Evolutionary conservation across 225 moss, liverwort and hornwort species (phyloP), one percentile per base, ranked within the genome.

Genomic region (Lunularia cruciata): DNA sequence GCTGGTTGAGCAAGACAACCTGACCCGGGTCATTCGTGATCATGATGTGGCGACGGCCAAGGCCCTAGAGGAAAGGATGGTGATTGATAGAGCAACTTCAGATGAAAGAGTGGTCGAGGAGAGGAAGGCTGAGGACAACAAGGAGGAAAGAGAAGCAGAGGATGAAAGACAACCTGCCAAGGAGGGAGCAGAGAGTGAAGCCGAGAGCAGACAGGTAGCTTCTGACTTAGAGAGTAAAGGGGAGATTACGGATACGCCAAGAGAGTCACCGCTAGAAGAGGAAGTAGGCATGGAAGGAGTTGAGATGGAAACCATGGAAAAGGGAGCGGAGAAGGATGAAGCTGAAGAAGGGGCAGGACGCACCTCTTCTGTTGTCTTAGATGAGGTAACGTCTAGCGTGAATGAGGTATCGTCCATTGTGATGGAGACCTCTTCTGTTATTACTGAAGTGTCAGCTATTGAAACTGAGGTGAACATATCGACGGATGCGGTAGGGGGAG

Each of bases 1-100:
- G 40, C 76, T 88, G 55, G 85, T 88, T 71, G 91, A 91, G 88
- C 77, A 85, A 72, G 89, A 95, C 58, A 89, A 88, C 65, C 60
- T 95, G 70, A 60, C 65, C 22, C 57, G 57, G 49, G 20, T 70
- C 6, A 74, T 74, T 27, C 57, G 37, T n/a, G 64, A 70, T 31
- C 65, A 60, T 71, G 70, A 74, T 47, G 27, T 65, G 47, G 65
- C 65, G 2, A 47, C 52, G 34, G 34, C 37, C 37, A 67, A 28
- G 27, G 31, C 27, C 28, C 26, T 27, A 0, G 65, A 65, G 47
- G 43, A 14, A 20, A 60, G 19, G 23, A 0, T 38, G 0, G 6
- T n/a, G 16, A 34, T 22, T n/a, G 60, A 36, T 18, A 23, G 38
- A 13, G 8, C 22, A 19, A 37, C 36, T 22, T 11, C 37, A 37